Evolutionary conservation across 257 asterid genomes (phyloP), one percentile per base, ranked within the genome.

Genomic region (Haberlea rhodopensis): DNA sequence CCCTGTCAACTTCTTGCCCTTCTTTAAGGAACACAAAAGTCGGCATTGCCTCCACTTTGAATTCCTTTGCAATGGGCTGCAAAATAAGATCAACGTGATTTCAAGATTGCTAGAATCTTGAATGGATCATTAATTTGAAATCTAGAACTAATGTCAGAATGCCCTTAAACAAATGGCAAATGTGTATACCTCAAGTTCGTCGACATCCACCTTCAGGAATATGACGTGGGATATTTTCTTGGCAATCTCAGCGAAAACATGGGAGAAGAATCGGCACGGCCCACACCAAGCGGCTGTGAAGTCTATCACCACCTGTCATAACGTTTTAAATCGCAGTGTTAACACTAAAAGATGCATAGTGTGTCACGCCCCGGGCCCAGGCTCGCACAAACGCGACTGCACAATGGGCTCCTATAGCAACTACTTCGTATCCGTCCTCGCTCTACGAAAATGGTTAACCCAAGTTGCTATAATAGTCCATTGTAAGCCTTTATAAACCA

Each of bases 1-100:
- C 21, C 67, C 57, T 67, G 60, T 63, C 77, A 46, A 76, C 55
- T 46, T 62, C 75, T 21, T 46, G 53, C 0, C 78, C 81, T 18
- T 63, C 81, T 55, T 76, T 71, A 18, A 76, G 59, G 65, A 76
- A 72, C 72, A 71, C 23, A 51, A 76, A 71, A 34, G 78, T 72
- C 18, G 75, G 81, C 74, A 71, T 71, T 19, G 77, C 77, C 69
- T 71, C 77, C 34, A 76, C 66, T 20, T 57, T 60, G 62, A 46
- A 76, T 45, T 76, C 78, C 20, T 26, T 27, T 11, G 75, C 69
- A 9, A 76, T 65, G 2, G 55, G 3, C 79, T 74, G 72, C 66
- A 25, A 8, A 45, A 1, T 10, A 37, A 11, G 10, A 5, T 37
- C 32, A 73, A 40, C 18, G 52, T 19, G 18, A 40, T 23, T 6